A percentile compares a stretch with the other conserved stretches of the same genome.
phyloP scores from a whole-genome alignment of 2,329 filamentous ascomycete species.

The Neofusicoccum cordaticola region DNA sequence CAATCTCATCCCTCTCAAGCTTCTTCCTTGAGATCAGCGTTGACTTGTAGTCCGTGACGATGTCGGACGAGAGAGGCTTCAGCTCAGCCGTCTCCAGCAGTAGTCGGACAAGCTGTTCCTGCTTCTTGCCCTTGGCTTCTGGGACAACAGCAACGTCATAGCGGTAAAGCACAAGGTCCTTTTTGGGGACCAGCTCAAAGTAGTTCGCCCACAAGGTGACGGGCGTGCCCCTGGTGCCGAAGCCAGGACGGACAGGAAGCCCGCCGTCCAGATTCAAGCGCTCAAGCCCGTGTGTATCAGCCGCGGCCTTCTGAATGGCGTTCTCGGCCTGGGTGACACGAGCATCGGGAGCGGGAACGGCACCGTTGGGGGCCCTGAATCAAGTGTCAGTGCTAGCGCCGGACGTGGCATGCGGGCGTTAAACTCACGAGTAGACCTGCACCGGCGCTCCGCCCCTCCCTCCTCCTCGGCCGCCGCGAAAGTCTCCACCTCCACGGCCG shows the following conservation, averaged over 20 bases:
- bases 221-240: slow-evolving; percentile 36
- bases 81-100: slow-evolving; percentile 34
- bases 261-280: slow-evolving; percentile 21
- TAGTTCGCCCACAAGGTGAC: slow-evolving; percentile 44
- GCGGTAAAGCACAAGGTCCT: slow-evolving; percentile 22
- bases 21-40: background rate
- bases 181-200: slow-evolving; percentile 26
- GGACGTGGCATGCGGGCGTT: background rate
- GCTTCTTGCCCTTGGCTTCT: slow-evolving; percentile 41
- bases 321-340: slow-evolving; percentile 20
- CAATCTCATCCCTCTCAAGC: slow-evolving; percentile 5
- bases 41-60: slow-evolving; percentile 8
- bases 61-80: background rate
- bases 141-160: slow-evolving; percentile 27
- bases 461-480: slow-evolving; percentile 19
- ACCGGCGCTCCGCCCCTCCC: background rate
- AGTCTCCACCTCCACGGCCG: slow-evolving; percentile 6
- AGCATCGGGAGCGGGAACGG: slow-evolving; percentile 7
- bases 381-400: background rate
- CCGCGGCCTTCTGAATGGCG: slow-evolving; percentile 28
- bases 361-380: background rate
- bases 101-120: slow-evolving; percentile 49
- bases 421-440: background rate
- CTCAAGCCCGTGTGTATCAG: slow-evolving; percentile 23
- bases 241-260: slow-evolving; percentile 28